Base-by-base conservation (phyloP, 1,284 basidiomycete genomes). In the Ustilago xerochloae region DNA sequence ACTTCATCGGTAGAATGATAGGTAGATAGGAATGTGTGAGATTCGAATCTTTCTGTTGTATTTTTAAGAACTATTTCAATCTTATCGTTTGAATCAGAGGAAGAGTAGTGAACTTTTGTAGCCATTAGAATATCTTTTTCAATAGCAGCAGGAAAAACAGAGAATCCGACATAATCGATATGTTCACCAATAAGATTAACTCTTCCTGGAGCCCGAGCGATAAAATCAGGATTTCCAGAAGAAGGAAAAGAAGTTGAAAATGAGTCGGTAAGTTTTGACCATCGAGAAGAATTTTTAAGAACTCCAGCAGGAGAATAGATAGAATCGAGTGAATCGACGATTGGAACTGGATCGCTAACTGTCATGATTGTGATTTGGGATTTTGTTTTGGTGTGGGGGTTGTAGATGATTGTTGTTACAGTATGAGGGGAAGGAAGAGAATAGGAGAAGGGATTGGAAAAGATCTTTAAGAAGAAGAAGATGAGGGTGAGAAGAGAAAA, bases 71-170 rank as follows among this genome's bases (percentile, higher is more conserved):
- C 51, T 18, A 50, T 47, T 20, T 72, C 53, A 3, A 66, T 60
- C 26, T 55, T 30, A 3, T 63, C 39, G 7, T n/a, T n/a, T n/a
- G 59, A n/a, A 6, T 50, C 8, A 13, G 53, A 22, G 6, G 38
- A 26, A 15, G 55, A 28, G 41, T 63, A 65, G 4, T 57, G 39
- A 12, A 81, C 73, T 26, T 71, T 63, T 24, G 79, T 73, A 8
- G 78, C 81, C 82, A 84, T 84, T 13, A 83, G 62, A 33, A 84
- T 81, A 33, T 84, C 82, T 59, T 79, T 77, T 49, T 84, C 82
- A 47, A 84, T 78, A 5, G 82, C 81, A 15, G 82, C 78, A 18
- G 82, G 82, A 15, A 84, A 75, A 20, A 82, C 81, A 28, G 69
- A 71, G 64, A 81, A 84, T 4, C 81, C 80, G 12, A 80, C 75